Conservation (phyloP, 768 basidiomycete genomes). For the Amanita pseudoporphyria region DNA sequence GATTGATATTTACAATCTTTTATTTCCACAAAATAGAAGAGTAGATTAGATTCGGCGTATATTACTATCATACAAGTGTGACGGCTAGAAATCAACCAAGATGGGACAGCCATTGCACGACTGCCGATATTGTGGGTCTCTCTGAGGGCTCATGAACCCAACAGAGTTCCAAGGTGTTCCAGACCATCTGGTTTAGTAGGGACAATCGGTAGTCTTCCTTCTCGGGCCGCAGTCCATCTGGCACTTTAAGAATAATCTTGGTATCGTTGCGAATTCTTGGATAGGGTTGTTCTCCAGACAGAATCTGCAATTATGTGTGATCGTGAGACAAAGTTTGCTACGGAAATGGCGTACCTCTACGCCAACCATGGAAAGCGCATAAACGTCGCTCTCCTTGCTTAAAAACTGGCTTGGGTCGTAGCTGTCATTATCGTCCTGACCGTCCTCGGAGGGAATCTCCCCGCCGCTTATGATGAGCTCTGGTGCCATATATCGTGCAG, state of each 20-base stretch:
- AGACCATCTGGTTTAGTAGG: conserved; percentile 16
- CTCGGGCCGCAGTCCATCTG: neutral
- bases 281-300: neutral
- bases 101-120: neutral
- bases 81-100: neutral
- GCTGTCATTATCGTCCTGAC: conserved; percentile 16
- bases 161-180: conserved; percentile 34
- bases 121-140: conserved; percentile 30
- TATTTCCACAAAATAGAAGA: too few species aligned
- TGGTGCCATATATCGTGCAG: conserved; percentile 49
- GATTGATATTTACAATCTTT: too few species aligned
- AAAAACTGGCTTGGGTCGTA: conserved; percentile 36
- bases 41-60: too few species aligned
- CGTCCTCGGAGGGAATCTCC: conserved; percentile 15
- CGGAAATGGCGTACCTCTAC: neutral
- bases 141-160: conserved; percentile 30
- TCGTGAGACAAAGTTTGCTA: neutral
- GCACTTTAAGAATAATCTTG: neutral
- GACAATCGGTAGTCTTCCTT: neutral
- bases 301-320: neutral
- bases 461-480: conserved; percentile 43
- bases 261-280: neutral
- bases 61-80: neutral
- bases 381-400: conserved; percentile 39
- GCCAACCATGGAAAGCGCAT: conserved; percentile 45